phyloP scores from a whole-genome alignment of 306 rosid species.

The Rosa persica region DNA sequence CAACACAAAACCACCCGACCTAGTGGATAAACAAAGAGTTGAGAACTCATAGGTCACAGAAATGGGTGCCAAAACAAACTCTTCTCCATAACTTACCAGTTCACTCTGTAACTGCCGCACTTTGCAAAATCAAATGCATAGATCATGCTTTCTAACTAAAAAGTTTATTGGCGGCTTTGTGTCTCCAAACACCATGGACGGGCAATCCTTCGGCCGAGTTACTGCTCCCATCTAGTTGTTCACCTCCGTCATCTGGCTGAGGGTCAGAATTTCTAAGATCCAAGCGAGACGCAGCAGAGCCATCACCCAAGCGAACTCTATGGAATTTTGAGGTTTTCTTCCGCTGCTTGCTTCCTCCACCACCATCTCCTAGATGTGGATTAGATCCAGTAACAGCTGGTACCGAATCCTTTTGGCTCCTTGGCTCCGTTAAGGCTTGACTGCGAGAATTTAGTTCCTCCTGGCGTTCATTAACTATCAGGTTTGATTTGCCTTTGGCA shows the following conservation, averaged over 20 bases:
- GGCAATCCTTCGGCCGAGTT: constrained; percentile 57
- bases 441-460: constrained; percentile 34
- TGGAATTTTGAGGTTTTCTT: constrained; percentile 79
- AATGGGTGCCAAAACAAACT: neutral
- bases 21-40: neutral
- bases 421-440: constrained; percentile 35
- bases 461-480: constrained; percentile 31
- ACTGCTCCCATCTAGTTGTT: constrained; percentile 27
- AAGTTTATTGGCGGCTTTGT: constrained; percentile 61
- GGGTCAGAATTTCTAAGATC: constrained; percentile 39
- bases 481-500: constrained; percentile 55
- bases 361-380: constrained; percentile 51
- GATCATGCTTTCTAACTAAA: constrained; percentile 20
- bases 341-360: constrained; percentile 70
- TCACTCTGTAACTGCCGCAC: neutral
- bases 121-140: neutral
- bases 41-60: neutral
- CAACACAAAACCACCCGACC: constrained; percentile 10
- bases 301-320: constrained; percentile 81
- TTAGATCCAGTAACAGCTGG: constrained; percentile 43
- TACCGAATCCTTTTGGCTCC: constrained; percentile 36
- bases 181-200: constrained; percentile 86
- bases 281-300: constrained; percentile 47
- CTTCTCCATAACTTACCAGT: neutral
- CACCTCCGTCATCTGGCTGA: constrained; percentile 37